Base-by-base conservation (phyloP, 2,329 filamentous ascomycete genomes). In the Fusarium transvaalense region DNA sequence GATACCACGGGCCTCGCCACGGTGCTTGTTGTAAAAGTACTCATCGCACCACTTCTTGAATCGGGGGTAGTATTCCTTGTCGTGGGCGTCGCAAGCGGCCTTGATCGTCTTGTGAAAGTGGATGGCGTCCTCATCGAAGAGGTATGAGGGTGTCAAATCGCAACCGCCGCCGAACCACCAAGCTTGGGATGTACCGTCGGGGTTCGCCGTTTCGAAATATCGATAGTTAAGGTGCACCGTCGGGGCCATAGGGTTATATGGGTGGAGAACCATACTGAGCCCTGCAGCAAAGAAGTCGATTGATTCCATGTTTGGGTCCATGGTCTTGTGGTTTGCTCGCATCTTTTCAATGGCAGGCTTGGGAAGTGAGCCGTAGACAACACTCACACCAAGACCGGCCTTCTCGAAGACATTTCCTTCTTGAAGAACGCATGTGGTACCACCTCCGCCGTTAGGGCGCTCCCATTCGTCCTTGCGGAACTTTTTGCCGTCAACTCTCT, bases 31-130 rank as follows among this genome's bases (percentile, higher is more conserved):
- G 83, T 87, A 91, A 82, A 99, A 99, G 83, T 99, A 99, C 74
- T 97, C 89, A 79, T 99, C 96, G 79, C 96, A 99, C 96, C 96
- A 99, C 77, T 92, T 91, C 84, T 99, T 99, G 87, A 98, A 99
- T 54, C 90, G 89, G 14, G 93, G 90, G 79, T 97, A 99, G 84
- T 97, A 99, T 37, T 85, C 87, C 78, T 92, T 92, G 82, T 97
- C 92, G 79, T 99, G 96, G 71, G 91, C 90, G 80, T 99, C 96
- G 81, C 96, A 99, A 19, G 92, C 91, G 45, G 93, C 89, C 82
- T 97, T 98, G 75, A 99, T 91, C 4, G 92, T 93, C 78, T 89
- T 89, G 85, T 99, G 96, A 87, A 99, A 99, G 80, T 97, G 95
- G 60, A 97, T 92, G 37, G 93, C 95, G 78, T 99, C 96, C 79